Conservation (phyloP, 2,329 filamentous ascomycete species). For the Aspergillus oerlinghausenensis region DNA sequence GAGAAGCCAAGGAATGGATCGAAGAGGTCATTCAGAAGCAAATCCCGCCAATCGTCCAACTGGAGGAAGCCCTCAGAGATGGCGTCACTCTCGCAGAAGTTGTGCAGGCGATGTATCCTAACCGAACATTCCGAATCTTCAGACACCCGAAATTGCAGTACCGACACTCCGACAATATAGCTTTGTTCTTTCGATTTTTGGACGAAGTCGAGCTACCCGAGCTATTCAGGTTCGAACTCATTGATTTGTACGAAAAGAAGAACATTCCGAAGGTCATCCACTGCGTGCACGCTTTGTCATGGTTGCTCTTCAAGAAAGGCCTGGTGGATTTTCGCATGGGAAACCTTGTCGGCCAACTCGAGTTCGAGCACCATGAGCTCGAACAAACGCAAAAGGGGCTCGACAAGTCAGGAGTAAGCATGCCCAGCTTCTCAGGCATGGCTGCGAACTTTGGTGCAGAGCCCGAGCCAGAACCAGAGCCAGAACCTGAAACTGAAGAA, state of each 20-base stretch:
- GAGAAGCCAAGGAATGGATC: slow-evolving; percentile 98
- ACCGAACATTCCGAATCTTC: slow-evolving; percentile 75
- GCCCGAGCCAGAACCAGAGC: slow-evolving; percentile 69
- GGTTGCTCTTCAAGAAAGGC: slow-evolving; percentile 92
- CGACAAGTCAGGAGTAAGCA: slow-evolving; percentile 88
- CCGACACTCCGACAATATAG: slow-evolving; percentile 96
- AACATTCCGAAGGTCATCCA: slow-evolving; percentile 99
- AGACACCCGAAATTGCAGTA: slow-evolving; percentile 80
- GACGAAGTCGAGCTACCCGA: slow-evolving; percentile 90
- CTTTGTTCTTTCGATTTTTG: slow-evolving; percentile 89
- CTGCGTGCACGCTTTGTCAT: slow-evolving; percentile 94
- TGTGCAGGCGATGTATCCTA: slow-evolving; percentile 80
- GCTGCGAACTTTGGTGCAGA: slow-evolving; percentile 91
- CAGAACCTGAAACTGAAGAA: slow-evolving; percentile 78
- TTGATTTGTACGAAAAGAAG: slow-evolving; percentile 98
- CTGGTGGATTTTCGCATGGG: slow-evolving; percentile 95
- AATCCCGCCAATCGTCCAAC: slow-evolving; percentile 85
- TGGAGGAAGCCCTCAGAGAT: slow-evolving; percentile 88
- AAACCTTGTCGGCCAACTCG: slow-evolving; percentile 90
- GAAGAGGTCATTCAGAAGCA: slow-evolving; percentile 81
- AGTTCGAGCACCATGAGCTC: slow-evolving; percentile 96
- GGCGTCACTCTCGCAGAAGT: slow-evolving; percentile 93
- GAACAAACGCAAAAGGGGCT: slow-evolving; percentile 96
- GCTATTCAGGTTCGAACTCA: slow-evolving; percentile 92
- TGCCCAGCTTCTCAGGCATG: slow-evolving; percentile 98